Conservation (phyloP, 495 filamentous ascomycete genomes). For the Daldinia loculata region DNA sequence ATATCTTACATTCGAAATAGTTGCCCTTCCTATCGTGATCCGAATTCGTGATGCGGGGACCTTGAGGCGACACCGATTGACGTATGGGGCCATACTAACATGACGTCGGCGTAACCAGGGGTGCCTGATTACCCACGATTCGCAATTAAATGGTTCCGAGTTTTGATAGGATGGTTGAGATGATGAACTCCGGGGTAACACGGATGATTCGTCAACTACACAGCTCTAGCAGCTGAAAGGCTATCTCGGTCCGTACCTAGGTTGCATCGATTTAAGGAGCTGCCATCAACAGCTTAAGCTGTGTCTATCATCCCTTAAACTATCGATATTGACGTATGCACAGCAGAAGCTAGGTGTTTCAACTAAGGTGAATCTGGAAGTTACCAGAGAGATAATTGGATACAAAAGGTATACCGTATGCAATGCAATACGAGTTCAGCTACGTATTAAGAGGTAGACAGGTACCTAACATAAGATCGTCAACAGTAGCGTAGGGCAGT, state of each 20-base stretch:
- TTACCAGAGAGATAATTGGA: background rate
- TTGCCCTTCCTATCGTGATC: constrained; percentile 1
- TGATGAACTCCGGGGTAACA: constrained; percentile 12
- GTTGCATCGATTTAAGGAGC: constrained; percentile 24
- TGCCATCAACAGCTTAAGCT: constrained; percentile 23
- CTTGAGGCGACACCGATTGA: background rate
- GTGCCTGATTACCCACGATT: constrained; percentile 5
- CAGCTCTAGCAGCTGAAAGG: constrained; percentile 20
- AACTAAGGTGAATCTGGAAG: constrained; percentile 4
- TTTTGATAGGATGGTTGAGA: constrained; percentile 14
- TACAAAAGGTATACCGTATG: background rate
- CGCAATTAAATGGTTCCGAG: background rate
- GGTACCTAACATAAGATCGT: background rate
- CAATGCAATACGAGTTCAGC: background rate
- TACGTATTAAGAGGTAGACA: background rate
- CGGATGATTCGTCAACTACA: constrained; percentile 16
- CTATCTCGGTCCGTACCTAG: constrained; percentile 6
- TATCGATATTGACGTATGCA: constrained; percentile 12
- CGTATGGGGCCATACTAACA: constrained; percentile 15
- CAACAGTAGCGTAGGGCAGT: background rate
- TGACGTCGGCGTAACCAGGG: constrained; percentile 25
- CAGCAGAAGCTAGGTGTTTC: constrained; percentile 3
- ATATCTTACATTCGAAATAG: background rate
- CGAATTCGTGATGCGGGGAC: background rate
- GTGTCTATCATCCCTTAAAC: constrained; percentile 13